Evolutionary conservation across 2,329 filamentous ascomycete genomes (phyloP), one percentile per base, ranked within the genome.

Genomic region (Botrytis fragariae): DNA sequence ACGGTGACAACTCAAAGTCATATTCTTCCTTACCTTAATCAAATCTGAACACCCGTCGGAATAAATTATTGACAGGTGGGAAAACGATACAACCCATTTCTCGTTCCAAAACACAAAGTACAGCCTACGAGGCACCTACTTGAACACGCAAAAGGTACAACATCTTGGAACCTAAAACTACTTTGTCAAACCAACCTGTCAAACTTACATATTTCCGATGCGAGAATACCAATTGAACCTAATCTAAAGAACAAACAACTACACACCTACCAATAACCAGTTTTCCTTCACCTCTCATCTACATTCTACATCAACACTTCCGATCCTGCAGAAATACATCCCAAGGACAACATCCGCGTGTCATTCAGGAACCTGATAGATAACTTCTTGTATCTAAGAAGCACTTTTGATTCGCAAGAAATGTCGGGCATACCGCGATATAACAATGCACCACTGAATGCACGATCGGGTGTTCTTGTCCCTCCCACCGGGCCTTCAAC

Each of bases 401-500:
- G 37, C 18, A 25, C 18, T 44, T 57, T 69, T 57, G n/a, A 69
- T 42, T 69, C 10, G 54, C 35, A 48, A 65, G n/a, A 64, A n/a
- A 91, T 91, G 89, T 84, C 88, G 67, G 85, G 88, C n/a, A 86
- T 91, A 75, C 87, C 86, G 65, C 85, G 90, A 60, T 89, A 89
- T 81, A 86, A 85, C 51, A 81, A 86, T 72, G 89, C 87, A 79
- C 89, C 89, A 63, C 89, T 91, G 80, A 87, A 84, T 77, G 85
- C 87, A 67, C 71, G 54, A 72, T 83, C 83, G 25, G 86, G 83
- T 45, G 79, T 82, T 60, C 18, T 48, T 69, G 65, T 57, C 65
- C 35, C 65, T 69, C 48, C 65, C 51, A 29, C 54, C 51, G 64
- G 51, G 29, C 25, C 42, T 57, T 16, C 65, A 48, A 37, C 57